Base-by-base conservation (phyloP, 2,329 filamentous ascomycete species). In the Fonsecaea erecta region DNA sequence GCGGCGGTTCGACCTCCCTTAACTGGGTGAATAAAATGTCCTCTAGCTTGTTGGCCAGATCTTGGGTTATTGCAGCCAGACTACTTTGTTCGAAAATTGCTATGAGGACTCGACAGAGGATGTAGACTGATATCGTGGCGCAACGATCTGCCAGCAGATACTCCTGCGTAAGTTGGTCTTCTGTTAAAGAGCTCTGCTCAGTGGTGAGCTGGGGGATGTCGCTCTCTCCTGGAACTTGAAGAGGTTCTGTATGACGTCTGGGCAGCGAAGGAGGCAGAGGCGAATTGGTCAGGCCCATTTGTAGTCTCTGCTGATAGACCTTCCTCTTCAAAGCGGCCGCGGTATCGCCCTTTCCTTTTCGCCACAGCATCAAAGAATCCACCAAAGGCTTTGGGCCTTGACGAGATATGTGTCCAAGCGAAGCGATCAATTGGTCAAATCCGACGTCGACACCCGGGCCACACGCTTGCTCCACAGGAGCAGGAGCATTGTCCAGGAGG, bases 321-420 rank as follows among this genome's bases (percentile, higher is more conserved):
- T 73, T 67, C 54, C 81, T 79, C 59, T 81, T 80, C 30, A 90
- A 89, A 68, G 89, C 86, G 71, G 87, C 89, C 30, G 93, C 93
- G 24, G 90, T 88, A 77, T 98, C 94, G 70, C 93, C 96, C 80
- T 98, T 98, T 70, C 88, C 91, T 78, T 97, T 98, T 62, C 95
- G 88, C 95, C 95, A 99, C 34, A 96, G 85, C 92, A 99, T 99
- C 77, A 99, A 93, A 21, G 92, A 93, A 77, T 99, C 95, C 73
- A 99, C 97, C 58, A 99, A 80, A 4, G 93, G 91, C 75, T 96
- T 98, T 4, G 96, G 96, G 75, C 96, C 96, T 71, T 93, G 90
- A 65, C 92, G 91, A 60, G 94, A 92, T 74, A 99, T 97, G 75
- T 98, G 94, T 2, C 95, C 95, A 43, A 99, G 84, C 16, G 96